Percentiles rank a stretch among this genome's conserved stretches.
These are phyloP conservation scores for Asterella californica DNA, from an alignment of 225 moss, liverwort and hornwort species.

Conservation along the genomic window DNA sequence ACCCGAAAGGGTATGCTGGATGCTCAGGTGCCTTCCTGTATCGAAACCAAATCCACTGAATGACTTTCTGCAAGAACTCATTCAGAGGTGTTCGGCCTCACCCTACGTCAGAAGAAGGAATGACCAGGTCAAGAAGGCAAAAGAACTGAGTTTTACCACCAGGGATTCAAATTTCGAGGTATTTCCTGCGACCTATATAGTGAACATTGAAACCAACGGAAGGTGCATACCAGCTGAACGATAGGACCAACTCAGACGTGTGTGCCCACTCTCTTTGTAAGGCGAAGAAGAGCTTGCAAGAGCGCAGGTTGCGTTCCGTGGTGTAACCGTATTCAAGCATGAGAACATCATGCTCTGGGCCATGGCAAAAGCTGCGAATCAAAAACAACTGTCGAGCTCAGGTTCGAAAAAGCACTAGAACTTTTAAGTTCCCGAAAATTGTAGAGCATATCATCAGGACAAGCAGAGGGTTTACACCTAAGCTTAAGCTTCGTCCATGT, in stretches of 20 bases:
- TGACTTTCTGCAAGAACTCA: neutral
- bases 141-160: neutral
- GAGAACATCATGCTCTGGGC: slow-evolving; percentile 26
- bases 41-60: neutral
- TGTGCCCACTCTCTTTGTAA: neutral
- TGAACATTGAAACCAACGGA: neutral
- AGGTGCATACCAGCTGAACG: slow-evolving; percentile 12
- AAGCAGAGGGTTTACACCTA: neutral
- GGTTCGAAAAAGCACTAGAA: neutral
- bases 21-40: slow-evolving; percentile 15
- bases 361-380: slow-evolving; percentile 11
- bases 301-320: neutral
- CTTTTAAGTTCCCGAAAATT: neutral
- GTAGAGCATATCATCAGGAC: neutral
- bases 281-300: slow-evolving; percentile 6
- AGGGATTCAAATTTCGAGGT: neutral
- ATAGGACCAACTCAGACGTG: neutral
- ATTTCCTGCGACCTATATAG: neutral
- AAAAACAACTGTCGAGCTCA: neutral
- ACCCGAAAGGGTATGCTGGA: neutral
- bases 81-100: neutral
- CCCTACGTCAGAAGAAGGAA: neutral
- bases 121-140: neutral
- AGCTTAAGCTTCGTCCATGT: neutral
- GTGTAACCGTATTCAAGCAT: slow-evolving; percentile 7